Evolutionary conservation across 495 filamentous ascomycete genomes (phyloP), one percentile per base, ranked within the genome.

Genomic region (Pseudotulostoma volvatum): DNA sequence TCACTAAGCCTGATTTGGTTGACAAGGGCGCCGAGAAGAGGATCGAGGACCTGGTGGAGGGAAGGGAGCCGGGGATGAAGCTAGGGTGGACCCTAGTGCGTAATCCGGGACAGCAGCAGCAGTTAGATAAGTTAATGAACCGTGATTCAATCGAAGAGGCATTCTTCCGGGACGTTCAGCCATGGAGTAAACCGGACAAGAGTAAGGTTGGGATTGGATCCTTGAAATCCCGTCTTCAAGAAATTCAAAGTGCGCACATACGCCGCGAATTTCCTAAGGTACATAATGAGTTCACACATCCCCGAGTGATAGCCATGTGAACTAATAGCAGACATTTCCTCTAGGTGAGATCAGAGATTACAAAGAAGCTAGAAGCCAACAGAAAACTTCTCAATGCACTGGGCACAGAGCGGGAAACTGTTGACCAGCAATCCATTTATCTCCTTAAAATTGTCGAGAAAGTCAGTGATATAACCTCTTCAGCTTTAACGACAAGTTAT

Each of bases 1-100:
- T 79, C 1, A 79, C 74, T 0, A 79, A 78, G 46, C 73, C 71
- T 0, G 74, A 81, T 36, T 48, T 77, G 0, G 45, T 75, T 18
- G 69, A 77, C 31, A 52, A 52, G 33, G 60, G 63, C 2, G 61
- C 58, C 0, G 61, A 70, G 33, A 40, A 54, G 3, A 45, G 45
- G 1, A 47, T 71, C 2, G 50, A 70, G 2, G 56, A 70, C 2
- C 53, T 77, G 0, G 42, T 77, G 2, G 31, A 52, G 1, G 66
- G 66, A 3, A 64, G 58, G 38, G 52, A 52, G 16, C 46, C 61
- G 21, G 33, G 32, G 2, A 48, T 71, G 0, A 56, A 52, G 5
- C 66, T 77, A 5, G 76, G 77, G 0, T 80, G 68, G 52, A 64
- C 58, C 32, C 30, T 76, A 5, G 64, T 81, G 1, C 57, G 64